Evolutionary conservation across 1,284 basidiomycete species (phyloP).

Genomic region (Waitea zeae): DNA sequence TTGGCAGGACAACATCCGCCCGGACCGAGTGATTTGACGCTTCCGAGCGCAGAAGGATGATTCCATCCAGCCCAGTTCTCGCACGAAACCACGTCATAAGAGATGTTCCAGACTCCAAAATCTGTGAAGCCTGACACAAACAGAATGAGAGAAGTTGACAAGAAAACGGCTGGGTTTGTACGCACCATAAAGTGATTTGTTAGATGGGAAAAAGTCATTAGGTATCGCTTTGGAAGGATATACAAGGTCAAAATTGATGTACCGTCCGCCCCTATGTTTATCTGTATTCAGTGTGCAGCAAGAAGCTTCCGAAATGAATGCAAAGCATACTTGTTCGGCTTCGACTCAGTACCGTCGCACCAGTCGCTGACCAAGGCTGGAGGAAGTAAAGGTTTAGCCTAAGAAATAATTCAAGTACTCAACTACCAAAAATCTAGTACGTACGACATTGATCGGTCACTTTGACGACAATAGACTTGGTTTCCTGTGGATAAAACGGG

Average conservation of each 20-base stretch:
- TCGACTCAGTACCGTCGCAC: neutral
- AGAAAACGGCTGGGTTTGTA: neutral
- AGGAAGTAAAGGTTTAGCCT: neutral
- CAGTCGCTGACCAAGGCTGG: neutral
- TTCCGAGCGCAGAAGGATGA: conserved; percentile 46
- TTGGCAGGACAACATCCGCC: conserved; percentile 54
- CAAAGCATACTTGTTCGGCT: conserved; percentile 1
- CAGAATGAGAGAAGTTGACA: neutral
- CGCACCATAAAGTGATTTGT: conserved; percentile 34
- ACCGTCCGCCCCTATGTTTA: conserved; percentile 34
- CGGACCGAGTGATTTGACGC: conserved; percentile 32
- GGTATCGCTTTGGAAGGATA: conserved; percentile 59
- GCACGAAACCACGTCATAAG: conserved; percentile 45
- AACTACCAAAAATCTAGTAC: conserved; percentile 34
- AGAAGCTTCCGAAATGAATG: neutral
- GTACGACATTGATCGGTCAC: conserved; percentile 55
- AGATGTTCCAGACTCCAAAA: conserved; percentile 72
- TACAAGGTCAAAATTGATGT: conserved; percentile 62
- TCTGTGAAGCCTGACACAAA: conserved; percentile 26
- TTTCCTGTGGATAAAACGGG: conserved; percentile 46
- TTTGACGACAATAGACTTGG: conserved; percentile 51
- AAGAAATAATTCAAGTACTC: conserved; percentile 22
- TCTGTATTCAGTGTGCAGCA: neutral
- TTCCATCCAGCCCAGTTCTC: conserved; percentile 41
- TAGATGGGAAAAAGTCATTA: conserved; percentile 52